These are phyloP conservation scores for Rhinocladiella mackenziei DNA, from an alignment of 2,329 filamentous ascomycete genomes.

Conservation along the genomic window DNA sequence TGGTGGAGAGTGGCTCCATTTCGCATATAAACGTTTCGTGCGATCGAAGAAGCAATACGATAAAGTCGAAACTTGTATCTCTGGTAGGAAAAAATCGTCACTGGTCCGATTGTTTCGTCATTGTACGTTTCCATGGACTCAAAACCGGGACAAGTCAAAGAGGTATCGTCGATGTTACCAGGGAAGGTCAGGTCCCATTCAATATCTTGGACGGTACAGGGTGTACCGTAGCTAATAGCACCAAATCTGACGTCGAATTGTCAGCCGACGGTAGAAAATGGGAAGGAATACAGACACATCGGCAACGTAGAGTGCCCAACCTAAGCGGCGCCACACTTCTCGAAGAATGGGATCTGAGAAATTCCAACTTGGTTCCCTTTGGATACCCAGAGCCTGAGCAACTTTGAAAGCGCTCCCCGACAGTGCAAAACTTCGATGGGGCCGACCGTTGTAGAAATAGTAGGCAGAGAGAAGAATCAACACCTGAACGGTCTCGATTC, in stretches of 20 bases:
- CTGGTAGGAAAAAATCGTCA: constrained; percentile 23
- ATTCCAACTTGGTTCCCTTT: constrained; percentile 20
- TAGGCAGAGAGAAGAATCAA: constrained; percentile 15
- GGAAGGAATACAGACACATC: constrained; percentile 8
- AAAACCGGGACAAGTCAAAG: constrained; percentile 14
- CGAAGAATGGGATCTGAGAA: constrained; percentile 11
- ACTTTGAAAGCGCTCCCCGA: constrained; percentile 11
- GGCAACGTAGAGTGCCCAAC: constrained; percentile 22
- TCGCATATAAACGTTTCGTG: constrained; percentile 17
- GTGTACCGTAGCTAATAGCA: constrained; percentile 21
- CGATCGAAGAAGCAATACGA: constrained; percentile 18
- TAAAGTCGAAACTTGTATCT: constrained; percentile 25
- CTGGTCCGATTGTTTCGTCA: constrained; percentile 13
- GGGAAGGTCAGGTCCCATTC: constrained; percentile 16
- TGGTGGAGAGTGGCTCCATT: constrained; percentile 10
- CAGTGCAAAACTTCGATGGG: constrained; percentile 16
- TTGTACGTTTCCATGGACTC: constrained; percentile 14
- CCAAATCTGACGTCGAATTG: constrained; percentile 14
- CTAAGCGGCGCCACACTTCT: constrained; percentile 18
- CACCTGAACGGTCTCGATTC: constrained; percentile 25
- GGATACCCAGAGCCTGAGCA: constrained; percentile 15
- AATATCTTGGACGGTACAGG: constrained; percentile 16
- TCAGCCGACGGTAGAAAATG: too few relatives aligned
- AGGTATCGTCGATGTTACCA: constrained; percentile 20
- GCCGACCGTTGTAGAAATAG: constrained; percentile 19